Evolutionary conservation across 2,329 filamentous ascomycete species (phyloP), one percentile per base, ranked within the genome.

Genomic region (Aspergillus aculeatinus): DNA sequence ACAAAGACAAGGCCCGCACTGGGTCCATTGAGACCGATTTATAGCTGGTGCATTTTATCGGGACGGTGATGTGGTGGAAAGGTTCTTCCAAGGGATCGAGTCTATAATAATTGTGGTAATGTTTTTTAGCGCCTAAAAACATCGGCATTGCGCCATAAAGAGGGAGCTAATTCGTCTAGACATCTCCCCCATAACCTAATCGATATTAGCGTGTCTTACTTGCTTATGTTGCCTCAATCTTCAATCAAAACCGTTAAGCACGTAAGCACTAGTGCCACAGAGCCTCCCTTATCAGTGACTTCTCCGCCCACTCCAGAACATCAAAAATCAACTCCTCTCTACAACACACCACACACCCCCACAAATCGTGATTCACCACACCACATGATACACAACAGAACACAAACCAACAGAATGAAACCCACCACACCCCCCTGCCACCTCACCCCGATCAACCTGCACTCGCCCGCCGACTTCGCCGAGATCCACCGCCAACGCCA

Each of bases 391-490:
- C 23, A 23, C 23, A 4, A 23, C 23, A 23, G 3, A 7, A 44
- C 6, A 44, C 1, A 44, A 44, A 9, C 16, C 39, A 9, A 9
- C 14, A 44, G 2, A 44, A 16, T 19, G 16, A 10, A 19, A 9
- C 3, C 39, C 39, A 19, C 16, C 2, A 44, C 39, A 7, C 39
- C 39, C n/a, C 14, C 39, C 14, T 44, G 39, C 42, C 57, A 50
- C 11, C 64, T 67, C 48, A 12, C 55, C 31, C 63, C 65, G 4
- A 65, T 67, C 54, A 60, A 67, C 33, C 63, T 67, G 5, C 49
- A 53, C 60, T 33, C 63, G 21, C 47, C 63, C 3, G 9, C 33
- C 5, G 63, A 67, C 19, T 53, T 23, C 39, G 51, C 57, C 29
- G 60, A 62, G 48, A 61, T 67, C 6, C 57, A 59, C 10, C 50